Conservation (phyloP, 2,329 filamentous ascomycete species). For the Aspergillus hortae region DNA sequence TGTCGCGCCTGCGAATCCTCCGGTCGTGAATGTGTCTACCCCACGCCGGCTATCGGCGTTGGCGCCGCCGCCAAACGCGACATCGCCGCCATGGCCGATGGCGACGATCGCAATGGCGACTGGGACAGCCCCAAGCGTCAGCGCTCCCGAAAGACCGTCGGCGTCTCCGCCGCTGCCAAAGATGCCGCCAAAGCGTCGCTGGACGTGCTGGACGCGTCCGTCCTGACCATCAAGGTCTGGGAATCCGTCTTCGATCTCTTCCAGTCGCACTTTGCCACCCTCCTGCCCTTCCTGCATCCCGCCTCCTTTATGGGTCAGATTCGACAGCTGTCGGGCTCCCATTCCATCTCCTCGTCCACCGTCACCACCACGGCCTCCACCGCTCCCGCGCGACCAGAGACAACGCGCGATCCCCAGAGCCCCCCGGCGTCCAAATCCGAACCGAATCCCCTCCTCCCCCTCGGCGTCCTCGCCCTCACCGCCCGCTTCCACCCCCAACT, state of each 20-base stretch:
- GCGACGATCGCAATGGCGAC: constrained; percentile 39
- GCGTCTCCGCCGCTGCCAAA: constrained; percentile 24
- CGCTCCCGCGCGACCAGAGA: constrained; percentile 5
- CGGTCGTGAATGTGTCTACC: constrained; percentile 70
- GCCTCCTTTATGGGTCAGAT: constrained; percentile 52
- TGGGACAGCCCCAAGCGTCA: constrained; percentile 43
- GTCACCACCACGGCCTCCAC: neutral
- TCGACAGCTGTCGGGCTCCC: constrained; percentile 32
- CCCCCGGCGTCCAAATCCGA: constrained; percentile 28
- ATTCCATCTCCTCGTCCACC: constrained; percentile 13
- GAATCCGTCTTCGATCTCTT: constrained; percentile 57
- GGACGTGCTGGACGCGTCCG: constrained; percentile 48
- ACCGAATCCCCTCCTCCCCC: constrained; percentile 47
- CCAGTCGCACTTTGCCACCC: constrained; percentile 54
- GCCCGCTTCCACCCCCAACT: constrained; percentile 53
- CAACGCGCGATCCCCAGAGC: constrained; percentile 26
- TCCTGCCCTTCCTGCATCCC: constrained; percentile 56
- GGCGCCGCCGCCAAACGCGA: constrained; percentile 36
- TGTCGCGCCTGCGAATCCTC: constrained; percentile 73
- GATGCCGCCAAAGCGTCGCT: constrained; percentile 31
- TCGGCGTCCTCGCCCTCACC: constrained; percentile 55
- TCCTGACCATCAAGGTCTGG: constrained; percentile 56
- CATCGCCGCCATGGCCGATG: constrained; percentile 32
- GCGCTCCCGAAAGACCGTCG: constrained; percentile 35
- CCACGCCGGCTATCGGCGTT: constrained; percentile 42